These are phyloP conservation scores for Clitopilus passeckerianus DNA, from an alignment of 768 basidiomycete species.

Conservation along the genomic window DNA sequence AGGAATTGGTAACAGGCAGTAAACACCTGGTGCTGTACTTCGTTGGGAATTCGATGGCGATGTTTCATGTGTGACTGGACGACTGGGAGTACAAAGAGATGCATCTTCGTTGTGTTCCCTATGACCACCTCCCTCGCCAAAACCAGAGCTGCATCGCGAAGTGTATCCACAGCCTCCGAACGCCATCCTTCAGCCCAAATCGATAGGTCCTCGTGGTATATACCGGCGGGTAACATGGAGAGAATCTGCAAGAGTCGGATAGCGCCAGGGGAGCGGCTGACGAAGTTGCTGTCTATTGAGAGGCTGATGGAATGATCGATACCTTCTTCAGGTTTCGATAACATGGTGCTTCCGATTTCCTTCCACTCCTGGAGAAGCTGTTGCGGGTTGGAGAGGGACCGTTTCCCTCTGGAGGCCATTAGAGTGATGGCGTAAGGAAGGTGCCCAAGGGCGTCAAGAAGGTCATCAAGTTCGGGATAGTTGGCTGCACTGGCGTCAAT, in stretches of 20 bases:
- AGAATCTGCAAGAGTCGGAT: conserved; percentile 11
- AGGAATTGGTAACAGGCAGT: conserved; percentile 11
- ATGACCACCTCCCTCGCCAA: conserved; percentile 4
- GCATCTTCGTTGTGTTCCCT: background rate
- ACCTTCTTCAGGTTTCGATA: conserved; percentile 1
- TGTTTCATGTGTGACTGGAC: conserved; percentile 14
- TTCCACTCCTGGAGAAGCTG: conserved; percentile 3
- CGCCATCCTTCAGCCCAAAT: conserved; percentile 5
- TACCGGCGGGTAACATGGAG: conserved; percentile 20
- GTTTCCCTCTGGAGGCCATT: conserved; percentile 19
- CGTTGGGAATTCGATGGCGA: conserved; percentile 3
- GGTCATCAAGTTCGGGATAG: conserved; percentile 14
- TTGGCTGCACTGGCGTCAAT: conserved; percentile 13
- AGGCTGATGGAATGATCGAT: conserved; percentile 8
- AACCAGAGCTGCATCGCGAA: conserved; percentile 1
- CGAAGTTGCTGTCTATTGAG: conserved; percentile 3
- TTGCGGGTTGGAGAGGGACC: background rate
- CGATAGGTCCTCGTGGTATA: conserved; percentile 7
- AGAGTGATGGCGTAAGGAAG: conserved; percentile 29
- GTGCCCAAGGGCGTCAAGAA: conserved; percentile 19
- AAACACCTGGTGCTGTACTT: conserved; percentile 5
- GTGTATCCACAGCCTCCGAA: background rate
- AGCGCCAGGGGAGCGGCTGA: conserved; percentile 4
- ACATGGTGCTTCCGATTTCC: conserved; percentile 1
- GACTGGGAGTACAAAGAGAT: conserved; percentile 14